Base-by-base conservation (phyloP, 2,329 filamentous ascomycete species). In the Trichoderma atrobrunneum region DNA sequence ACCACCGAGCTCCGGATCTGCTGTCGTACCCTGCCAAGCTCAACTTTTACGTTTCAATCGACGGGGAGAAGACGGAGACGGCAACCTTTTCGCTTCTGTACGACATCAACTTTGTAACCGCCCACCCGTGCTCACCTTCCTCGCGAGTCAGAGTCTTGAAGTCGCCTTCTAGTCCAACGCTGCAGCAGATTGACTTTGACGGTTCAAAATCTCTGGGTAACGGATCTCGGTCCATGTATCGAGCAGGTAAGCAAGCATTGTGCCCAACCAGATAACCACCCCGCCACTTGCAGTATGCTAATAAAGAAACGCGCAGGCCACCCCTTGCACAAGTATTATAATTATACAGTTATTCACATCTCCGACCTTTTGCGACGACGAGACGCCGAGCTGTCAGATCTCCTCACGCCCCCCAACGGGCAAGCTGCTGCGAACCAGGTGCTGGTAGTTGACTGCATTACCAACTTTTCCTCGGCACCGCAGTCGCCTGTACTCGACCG, bases 61-160 rank as follows among this genome's bases (percentile, higher is more conserved):
- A 82, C 60, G 84, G 84, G 34, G 80, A 82, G 2, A 77, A 80
- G 2, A 81, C 82, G 1, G 81, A 84, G 59, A 81, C 85, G 70
- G 75, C 85, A 67, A 82, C 82, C 2, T 84, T 86, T 66, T 76
- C 84, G 1, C 79, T 92, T 11, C 80, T 81, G 7, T 87, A 89
- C 74, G 89, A 92, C 72, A 84, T 91, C 26, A 87, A 87, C 75
- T 92, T 92, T 77, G 87, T 91, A 21, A 91, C 90, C 1, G 89
- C 89, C 0, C 89, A 91, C 75, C 90, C 90, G 0, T 92, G 90
- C 75, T 85, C 87, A 6, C 86, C 87, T 2, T 89, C 88, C 1
- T 84, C 84, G 65, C 84, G 86, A 70, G 86, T 89, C 3, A 87
- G 85, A 73, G 86, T 90, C 70, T 77, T 91, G 65, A 89, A 87